Percentiles rank a stretch among this genome's conserved stretches.
phyloP scores from a whole-genome alignment of 2,329 filamentous ascomycete species.

The Pseudogymnoascus verrucosus region DNA sequence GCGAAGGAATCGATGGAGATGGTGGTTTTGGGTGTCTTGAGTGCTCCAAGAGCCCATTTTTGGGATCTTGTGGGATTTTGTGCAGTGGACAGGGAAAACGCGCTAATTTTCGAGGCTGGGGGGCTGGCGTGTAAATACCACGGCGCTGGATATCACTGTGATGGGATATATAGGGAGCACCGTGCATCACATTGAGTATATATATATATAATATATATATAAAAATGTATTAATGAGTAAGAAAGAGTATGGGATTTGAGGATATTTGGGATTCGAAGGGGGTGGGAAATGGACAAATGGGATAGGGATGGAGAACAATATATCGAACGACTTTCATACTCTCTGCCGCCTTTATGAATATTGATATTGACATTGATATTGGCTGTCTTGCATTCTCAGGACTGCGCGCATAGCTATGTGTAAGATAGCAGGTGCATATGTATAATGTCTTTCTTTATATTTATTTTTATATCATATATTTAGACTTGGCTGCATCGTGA shows the following conservation, averaged over 20 bases:
- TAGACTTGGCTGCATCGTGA: neutral
- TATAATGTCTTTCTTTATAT: neutral
- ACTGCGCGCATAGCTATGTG: neutral
- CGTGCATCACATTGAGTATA: neutral
- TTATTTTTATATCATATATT: neutral
- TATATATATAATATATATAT: neutral
- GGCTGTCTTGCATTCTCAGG: neutral
- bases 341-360: neutral
- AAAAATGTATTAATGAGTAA: neutral
- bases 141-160: neutral
- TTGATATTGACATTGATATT: neutral
- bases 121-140: neutral
- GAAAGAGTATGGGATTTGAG: neutral
- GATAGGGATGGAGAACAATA: neutral
- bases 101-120: slow-evolving; percentile 9
- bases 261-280: neutral
- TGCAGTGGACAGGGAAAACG: neutral
- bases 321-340: neutral
- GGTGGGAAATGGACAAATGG: neutral
- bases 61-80: neutral
- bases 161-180: neutral
- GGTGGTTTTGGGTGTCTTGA: slow-evolving; percentile 1
- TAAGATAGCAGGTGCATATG: neutral
- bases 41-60: slow-evolving; percentile 2
- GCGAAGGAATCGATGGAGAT: slow-evolving; percentile 2